phyloP scores from a whole-genome alignment of 2,329 filamentous ascomycete genomes.

The Pseudogymnoascus sp. region DNA sequence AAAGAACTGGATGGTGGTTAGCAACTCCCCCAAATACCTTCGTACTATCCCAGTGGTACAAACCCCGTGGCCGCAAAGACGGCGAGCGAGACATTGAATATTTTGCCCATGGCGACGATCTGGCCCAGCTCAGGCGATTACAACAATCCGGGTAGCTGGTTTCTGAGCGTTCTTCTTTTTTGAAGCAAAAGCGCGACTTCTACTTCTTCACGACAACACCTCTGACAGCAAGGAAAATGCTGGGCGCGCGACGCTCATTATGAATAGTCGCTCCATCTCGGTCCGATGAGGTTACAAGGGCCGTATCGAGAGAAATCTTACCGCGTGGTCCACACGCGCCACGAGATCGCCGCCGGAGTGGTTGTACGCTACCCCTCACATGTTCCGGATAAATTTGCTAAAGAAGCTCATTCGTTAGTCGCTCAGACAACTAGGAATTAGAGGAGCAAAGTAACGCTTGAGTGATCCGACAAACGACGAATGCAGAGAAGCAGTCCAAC shows the following conservation, averaged over 20 bases:
- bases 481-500: not conserved
- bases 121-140: not conserved
- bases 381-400: not conserved
- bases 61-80: conserved; percentile 35
- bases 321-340: not conserved
- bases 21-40: not conserved
- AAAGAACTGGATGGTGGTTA: conserved; percentile 27
- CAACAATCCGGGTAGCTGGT: not conserved
- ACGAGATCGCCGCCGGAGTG: conserved; percentile 8
- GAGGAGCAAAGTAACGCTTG: not conserved
- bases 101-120: conserved; percentile 30
- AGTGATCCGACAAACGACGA: not conserved
- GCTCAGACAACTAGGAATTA: not conserved
- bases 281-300: conserved; percentile 1
- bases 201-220: not conserved
- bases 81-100: conserved; percentile 35
- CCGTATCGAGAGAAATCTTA: not conserved
- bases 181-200: not conserved
- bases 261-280: not conserved
- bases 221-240: not conserved
- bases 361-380: not conserved
- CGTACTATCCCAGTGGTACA: not conserved
- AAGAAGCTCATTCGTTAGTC: not conserved
- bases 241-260: conserved; percentile 6
- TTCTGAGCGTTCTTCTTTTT: not conserved